phyloP scores from a whole-genome alignment of 2,329 filamentous ascomycete species.

The Colletotrichum filicis region DNA sequence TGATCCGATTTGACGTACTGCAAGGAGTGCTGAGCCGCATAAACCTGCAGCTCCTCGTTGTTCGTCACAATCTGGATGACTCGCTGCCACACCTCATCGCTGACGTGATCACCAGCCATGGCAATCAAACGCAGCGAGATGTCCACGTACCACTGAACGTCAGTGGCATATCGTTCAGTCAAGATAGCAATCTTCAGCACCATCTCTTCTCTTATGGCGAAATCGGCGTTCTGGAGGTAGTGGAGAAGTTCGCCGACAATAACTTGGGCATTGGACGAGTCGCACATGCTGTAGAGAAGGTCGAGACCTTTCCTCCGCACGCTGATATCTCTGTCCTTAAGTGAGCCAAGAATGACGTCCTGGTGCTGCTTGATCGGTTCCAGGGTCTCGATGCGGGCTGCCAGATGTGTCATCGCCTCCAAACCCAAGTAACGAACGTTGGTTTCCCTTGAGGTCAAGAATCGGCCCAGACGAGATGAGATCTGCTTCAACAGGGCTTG shows the following conservation, averaged over 20 bases:
- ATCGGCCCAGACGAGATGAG: constrained; percentile 88
- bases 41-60: constrained; percentile 97
- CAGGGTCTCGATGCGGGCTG: constrained; percentile 90
- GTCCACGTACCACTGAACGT: constrained; percentile 99
- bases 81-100: constrained; percentile 98
- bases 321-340: constrained; percentile 96
- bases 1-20: constrained; percentile 93
- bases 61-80: constrained; percentile 99
- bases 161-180: constrained; percentile 97
- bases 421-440: constrained; percentile 96
- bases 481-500: constrained; percentile 96
- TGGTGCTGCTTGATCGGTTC: constrained; percentile 99
- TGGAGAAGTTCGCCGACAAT: constrained; percentile 95
- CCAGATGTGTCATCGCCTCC: constrained; percentile 98
- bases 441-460: constrained; percentile 96
- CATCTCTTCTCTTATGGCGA: constrained; percentile 98
- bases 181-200: constrained; percentile 98
- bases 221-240: constrained; percentile 96
- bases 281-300: constrained; percentile 99
- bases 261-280: constrained; percentile 90
- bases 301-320: constrained; percentile 96
- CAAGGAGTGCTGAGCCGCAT: constrained; percentile 92
- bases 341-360: constrained; percentile 91
- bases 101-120: constrained; percentile 97
- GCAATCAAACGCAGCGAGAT: constrained; percentile 94